Conservation (phyloP, 192 early-diverging fungal species). For the Linnemannia schmuckeri region DNA sequence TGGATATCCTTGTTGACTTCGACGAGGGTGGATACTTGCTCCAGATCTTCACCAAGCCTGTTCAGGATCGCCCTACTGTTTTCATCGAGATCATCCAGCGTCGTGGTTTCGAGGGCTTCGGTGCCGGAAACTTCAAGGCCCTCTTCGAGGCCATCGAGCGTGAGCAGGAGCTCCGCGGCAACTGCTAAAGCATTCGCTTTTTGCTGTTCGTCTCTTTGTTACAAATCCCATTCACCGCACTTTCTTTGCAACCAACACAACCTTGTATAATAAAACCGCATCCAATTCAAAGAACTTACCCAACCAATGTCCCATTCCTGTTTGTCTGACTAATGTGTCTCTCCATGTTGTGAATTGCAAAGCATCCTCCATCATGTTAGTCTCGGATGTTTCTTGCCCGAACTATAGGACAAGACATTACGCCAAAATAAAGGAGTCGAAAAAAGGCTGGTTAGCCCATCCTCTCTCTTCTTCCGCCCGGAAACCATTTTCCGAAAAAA, state of each 20-base stretch:
- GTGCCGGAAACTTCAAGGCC: slow-evolving; percentile 98
- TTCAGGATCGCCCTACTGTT: slow-evolving; percentile 96
- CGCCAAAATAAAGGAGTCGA: not conserved
- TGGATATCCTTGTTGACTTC: slow-evolving; percentile 95
- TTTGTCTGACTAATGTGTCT: not conserved
- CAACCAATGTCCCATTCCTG: not conserved
- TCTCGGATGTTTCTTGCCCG: not conserved
- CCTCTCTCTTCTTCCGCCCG: not conserved
- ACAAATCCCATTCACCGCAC: not conserved
- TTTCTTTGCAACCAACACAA: not conserved
- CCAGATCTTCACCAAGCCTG: slow-evolving; percentile 90
- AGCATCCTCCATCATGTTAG: not conserved
- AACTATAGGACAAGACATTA: not conserved
- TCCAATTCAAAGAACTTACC: not conserved
- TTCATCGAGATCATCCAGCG: slow-evolving; percentile 99
- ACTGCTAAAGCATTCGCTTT: slow-evolving; percentile 60
- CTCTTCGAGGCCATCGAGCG: slow-evolving; percentile 96
- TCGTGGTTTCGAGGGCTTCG: slow-evolving; percentile 92
- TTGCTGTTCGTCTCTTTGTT: not conserved
- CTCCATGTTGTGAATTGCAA: not conserved
- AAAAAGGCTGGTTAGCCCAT: not conserved
- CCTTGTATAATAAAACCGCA: slow-evolving; percentile 29
- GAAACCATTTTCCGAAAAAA: not conserved
- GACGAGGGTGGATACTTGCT: slow-evolving; percentile 97
- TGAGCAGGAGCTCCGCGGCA: slow-evolving; percentile 94